Evolutionary conservation across 2,329 filamentous ascomycete species (phyloP).

Genomic region (Penicillium sp.): DNA sequence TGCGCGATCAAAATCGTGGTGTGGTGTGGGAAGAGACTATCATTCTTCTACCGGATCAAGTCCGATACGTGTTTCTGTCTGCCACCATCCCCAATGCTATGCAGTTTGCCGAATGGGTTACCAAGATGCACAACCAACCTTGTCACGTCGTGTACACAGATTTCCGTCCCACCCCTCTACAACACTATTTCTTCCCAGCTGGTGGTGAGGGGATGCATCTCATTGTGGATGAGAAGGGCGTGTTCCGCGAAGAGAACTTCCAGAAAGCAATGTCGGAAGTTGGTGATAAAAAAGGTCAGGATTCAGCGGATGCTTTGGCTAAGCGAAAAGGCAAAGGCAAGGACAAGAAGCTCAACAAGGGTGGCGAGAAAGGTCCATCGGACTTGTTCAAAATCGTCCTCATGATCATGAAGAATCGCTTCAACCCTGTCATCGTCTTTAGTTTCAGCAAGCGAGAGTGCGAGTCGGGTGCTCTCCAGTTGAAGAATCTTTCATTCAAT

Average conservation of each 20-base stretch:
- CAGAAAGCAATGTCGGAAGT: constrained; percentile 90
- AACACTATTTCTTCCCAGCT: constrained; percentile 95
- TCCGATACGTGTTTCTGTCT: constrained; percentile 95
- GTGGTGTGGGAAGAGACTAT: constrained; percentile 99
- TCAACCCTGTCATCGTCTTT: constrained; percentile 98
- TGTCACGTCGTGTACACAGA: constrained; percentile 99
- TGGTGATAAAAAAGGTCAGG: constrained; percentile 77
- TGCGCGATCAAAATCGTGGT: constrained; percentile 81
- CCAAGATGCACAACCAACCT: constrained; percentile 93
- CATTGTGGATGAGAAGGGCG: constrained; percentile 92
- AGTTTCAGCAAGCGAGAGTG: constrained; percentile 98
- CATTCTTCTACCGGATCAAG: constrained; percentile 95
- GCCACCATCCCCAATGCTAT: constrained; percentile 98
- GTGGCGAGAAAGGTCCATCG: constrained; percentile 62
- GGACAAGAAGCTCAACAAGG: constrained; percentile 86
- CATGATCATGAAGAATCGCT: constrained; percentile 97
- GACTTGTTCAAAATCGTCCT: constrained; percentile 97
- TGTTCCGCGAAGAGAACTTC: constrained; percentile 96
- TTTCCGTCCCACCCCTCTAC: constrained; percentile 90
- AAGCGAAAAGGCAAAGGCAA: constrained; percentile 83
- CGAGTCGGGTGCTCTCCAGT: constrained; percentile 80
- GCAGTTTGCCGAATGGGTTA: constrained; percentile 99
- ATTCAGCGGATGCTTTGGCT: constrained; percentile 70
- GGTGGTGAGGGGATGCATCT: constrained; percentile 90
- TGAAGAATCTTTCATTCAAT: constrained; percentile 86